Evolutionary conservation across 768 basidiomycete species (phyloP).

Genomic region (Pisolithus albus): DNA sequence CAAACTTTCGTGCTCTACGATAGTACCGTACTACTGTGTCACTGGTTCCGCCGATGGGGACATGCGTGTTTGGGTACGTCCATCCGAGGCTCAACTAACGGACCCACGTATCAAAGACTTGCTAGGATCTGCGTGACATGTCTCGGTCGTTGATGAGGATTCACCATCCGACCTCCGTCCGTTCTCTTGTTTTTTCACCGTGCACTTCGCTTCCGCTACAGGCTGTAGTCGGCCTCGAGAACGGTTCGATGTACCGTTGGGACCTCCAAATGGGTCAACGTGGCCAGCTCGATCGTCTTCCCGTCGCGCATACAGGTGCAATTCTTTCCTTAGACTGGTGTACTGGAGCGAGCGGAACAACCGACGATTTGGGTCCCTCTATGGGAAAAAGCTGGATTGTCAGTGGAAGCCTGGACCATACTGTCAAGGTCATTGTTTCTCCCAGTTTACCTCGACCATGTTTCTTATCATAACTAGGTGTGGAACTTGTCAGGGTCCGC

Average conservation of each 20-base stretch:
- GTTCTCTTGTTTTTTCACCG: conserved; percentile 66
- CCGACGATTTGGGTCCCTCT: conserved; percentile 11
- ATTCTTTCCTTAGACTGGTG: conserved; percentile 75
- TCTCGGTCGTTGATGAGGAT: conserved; percentile 64
- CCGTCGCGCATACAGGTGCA: conserved; percentile 66
- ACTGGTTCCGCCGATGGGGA: conserved; percentile 79
- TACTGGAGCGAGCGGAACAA: conserved; percentile 12
- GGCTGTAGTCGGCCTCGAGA: conserved; percentile 61
- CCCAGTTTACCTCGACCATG: background rate
- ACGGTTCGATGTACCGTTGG: conserved; percentile 71
- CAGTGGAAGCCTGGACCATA: conserved; percentile 72
- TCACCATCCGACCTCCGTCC: conserved; percentile 61
- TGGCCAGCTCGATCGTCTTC: conserved; percentile 63
- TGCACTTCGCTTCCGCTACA: conserved; percentile 59
- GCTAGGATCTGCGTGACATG: conserved; percentile 68
- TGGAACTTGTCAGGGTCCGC: conserved; percentile 53
- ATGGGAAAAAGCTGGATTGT: conserved; percentile 62
- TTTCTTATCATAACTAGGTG: conserved; percentile 35
- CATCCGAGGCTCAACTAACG: background rate
- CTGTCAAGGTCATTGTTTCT: conserved; percentile 52
- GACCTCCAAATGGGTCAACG: conserved; percentile 74
- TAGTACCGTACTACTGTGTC: conserved; percentile 64
- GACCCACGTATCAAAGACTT: background rate
- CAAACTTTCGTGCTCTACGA: conserved; percentile 58
- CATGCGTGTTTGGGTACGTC: conserved; percentile 69